phyloP scores from a whole-genome alignment of 2,329 filamentous ascomycete genomes.

The Raffaelea arxii region DNA sequence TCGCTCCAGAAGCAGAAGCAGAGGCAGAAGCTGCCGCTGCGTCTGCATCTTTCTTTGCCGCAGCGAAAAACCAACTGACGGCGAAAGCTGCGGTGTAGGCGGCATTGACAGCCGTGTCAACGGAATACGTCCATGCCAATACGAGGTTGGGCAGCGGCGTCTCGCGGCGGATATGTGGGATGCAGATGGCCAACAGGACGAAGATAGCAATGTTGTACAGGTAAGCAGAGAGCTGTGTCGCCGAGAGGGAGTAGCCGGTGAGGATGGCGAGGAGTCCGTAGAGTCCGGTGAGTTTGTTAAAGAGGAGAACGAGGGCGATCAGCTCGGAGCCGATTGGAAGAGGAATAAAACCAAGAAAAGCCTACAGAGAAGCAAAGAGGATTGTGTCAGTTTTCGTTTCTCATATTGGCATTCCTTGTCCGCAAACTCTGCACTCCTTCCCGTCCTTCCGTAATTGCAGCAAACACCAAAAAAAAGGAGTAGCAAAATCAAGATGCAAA shows the following conservation, averaged over 20 bases:
- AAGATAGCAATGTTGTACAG: slow-evolving; percentile 73
- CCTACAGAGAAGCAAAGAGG: slow-evolving; percentile 36
- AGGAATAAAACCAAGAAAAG: slow-evolving; percentile 76
- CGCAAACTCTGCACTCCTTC: background rate
- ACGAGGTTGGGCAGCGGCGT: slow-evolving; percentile 70
- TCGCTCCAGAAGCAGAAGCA: background rate
- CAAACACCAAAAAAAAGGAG: no score
- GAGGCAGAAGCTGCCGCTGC: background rate
- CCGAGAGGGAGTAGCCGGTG: slow-evolving; percentile 74
- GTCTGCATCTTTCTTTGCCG: slow-evolving; percentile 6
- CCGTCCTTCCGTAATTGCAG: no score
- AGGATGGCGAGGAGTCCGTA: slow-evolving; percentile 85
- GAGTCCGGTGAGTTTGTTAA: slow-evolving; percentile 87
- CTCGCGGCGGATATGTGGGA: slow-evolving; percentile 71
- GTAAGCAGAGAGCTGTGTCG: slow-evolving; percentile 83
- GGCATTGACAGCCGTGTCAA: slow-evolving; percentile 75
- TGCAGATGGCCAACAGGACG: slow-evolving; percentile 55
- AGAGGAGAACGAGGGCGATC: slow-evolving; percentile 69
- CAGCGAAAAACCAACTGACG: slow-evolving; percentile 66
- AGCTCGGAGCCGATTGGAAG: slow-evolving; percentile 80
- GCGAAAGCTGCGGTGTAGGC: slow-evolving; percentile 77
- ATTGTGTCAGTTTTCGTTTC: background rate
- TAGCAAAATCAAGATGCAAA: background rate
- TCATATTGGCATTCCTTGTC: background rate
- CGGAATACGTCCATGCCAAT: slow-evolving; percentile 74